phyloP scores from a whole-genome alignment of 345 rosid species.

The Isatis tinctoria region DNA sequence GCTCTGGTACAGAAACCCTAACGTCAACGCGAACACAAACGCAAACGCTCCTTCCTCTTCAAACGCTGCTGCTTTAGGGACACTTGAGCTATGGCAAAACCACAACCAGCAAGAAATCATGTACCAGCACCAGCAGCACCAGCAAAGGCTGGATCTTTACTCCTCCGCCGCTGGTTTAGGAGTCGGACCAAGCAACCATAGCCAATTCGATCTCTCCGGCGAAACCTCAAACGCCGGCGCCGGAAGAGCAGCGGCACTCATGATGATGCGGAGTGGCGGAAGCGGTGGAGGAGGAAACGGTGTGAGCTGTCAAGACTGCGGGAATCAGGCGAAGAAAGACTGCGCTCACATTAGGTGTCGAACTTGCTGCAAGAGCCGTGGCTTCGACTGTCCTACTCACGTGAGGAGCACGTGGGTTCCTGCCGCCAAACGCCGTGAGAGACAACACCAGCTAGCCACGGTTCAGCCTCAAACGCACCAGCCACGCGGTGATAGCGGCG shows the following conservation, averaged over 20 bases:
- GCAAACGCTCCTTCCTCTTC: constrained; percentile 34
- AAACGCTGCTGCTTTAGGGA: constrained; percentile 37
- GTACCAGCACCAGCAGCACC: constrained; percentile 41
- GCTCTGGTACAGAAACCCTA: constrained; percentile 61
- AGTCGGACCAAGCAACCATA: constrained; percentile 56
- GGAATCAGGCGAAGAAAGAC: constrained; percentile 90
- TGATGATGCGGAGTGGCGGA: constrained; percentile 39
- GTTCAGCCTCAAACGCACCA: constrained; percentile 35
- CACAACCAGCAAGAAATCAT: constrained; percentile 44
- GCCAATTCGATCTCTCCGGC: constrained; percentile 37
- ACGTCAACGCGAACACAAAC: constrained; percentile 23
- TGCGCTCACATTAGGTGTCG: constrained; percentile 73
- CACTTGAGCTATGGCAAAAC: constrained; percentile 84
- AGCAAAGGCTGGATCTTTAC: constrained; percentile 54
- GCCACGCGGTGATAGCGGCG: constrained; percentile 26
- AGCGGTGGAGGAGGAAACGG: constrained; percentile 25
- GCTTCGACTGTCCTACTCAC: constrained; percentile 71
- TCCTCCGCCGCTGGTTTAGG: constrained; percentile 59
- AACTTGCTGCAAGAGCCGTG: constrained; percentile 88
- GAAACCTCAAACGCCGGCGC: constrained; percentile 37
- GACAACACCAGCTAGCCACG: constrained; percentile 43
- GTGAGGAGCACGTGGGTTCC: constrained; percentile 93
- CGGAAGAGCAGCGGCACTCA: constrained; percentile 32
- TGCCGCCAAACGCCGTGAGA: constrained; percentile 74
- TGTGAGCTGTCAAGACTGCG: constrained; percentile 79